Conservation (phyloP, 2,329 filamentous ascomycete genomes). For the Graphium sp. region DNA sequence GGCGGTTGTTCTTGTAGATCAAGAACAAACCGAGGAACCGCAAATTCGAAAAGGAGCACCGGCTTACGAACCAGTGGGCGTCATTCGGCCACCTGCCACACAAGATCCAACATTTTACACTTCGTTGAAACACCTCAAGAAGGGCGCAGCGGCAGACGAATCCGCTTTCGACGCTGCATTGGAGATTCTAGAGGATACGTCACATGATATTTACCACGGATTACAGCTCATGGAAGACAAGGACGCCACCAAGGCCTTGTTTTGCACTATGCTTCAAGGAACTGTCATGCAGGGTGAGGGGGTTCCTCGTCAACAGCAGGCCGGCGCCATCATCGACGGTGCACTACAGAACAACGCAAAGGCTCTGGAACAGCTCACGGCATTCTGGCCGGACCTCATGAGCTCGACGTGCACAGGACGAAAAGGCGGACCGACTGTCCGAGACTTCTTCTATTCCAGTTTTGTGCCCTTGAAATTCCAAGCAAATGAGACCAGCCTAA, state of each 20-base stretch:
- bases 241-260: conserved; percentile 32
- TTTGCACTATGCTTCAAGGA: conserved; percentile 31
- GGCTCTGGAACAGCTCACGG: conserved; percentile 33
- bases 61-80: conserved; percentile 24
- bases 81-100: conserved; percentile 4
- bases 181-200: conserved; percentile 41
- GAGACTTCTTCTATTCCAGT: conserved; percentile 21
- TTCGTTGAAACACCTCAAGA: conserved; percentile 32
- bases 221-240: conserved; percentile 41
- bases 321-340: conserved; percentile 38
- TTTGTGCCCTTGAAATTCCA: conserved; percentile 20
- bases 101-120: conserved; percentile 20
- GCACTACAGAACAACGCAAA: conserved; percentile 49
- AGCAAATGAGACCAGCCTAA: too few species aligned
- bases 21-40: conserved; percentile 16
- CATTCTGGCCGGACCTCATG: conserved; percentile 26
- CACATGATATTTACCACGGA: conserved; percentile 56
- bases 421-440: conserved; percentile 14
- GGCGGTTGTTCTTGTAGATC: conserved; percentile 37
- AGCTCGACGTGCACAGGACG: conserved; percentile 20
- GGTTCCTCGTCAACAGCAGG: conserved; percentile 28
- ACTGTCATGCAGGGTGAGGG: conserved; percentile 10
- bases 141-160: conserved; percentile 14
- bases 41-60: conserved; percentile 32
- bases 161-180: conserved; percentile 30